Evolutionary conservation across 83 land plant species (phyloP).

Genomic region (Picea abies): DNA sequence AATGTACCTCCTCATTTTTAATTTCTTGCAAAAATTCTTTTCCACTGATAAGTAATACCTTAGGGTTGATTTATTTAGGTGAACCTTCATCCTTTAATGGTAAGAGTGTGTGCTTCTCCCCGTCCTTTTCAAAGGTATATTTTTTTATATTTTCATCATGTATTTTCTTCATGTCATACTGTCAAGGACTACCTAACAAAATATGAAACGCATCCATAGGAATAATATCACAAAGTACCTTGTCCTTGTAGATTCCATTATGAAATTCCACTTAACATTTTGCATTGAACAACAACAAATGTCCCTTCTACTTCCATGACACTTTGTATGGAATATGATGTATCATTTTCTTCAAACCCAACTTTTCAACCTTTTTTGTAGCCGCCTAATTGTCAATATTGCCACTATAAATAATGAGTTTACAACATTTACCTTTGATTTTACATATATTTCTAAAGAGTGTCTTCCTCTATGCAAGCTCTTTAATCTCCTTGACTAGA

Average conservation of each 20-base stretch:
- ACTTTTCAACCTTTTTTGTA: neutral
- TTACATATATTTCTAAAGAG: no score
- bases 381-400: neutral
- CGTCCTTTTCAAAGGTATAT: neutral
- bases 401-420: neutral
- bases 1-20: neutral
- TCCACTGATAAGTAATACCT: neutral
- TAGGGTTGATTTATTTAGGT: no score
- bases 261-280: neutral
- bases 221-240: neutral
- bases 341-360: neutral
- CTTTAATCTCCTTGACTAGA: no score
- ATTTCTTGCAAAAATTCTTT: neutral
- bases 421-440: neutral
- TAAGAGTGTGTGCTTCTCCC: neutral
- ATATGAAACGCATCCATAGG: neutral
- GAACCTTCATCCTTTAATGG: neutral
- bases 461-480: no score
- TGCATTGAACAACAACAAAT: neutral
- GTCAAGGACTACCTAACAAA: neutral
- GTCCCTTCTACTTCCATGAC: neutral
- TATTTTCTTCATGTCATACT: neutral
- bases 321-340: neutral
- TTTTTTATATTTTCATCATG: neutral
- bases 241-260: neutral